Evolutionary conservation across 1,284 basidiomycete genomes (phyloP).

Genomic region (Trichosporon sp.): DNA sequence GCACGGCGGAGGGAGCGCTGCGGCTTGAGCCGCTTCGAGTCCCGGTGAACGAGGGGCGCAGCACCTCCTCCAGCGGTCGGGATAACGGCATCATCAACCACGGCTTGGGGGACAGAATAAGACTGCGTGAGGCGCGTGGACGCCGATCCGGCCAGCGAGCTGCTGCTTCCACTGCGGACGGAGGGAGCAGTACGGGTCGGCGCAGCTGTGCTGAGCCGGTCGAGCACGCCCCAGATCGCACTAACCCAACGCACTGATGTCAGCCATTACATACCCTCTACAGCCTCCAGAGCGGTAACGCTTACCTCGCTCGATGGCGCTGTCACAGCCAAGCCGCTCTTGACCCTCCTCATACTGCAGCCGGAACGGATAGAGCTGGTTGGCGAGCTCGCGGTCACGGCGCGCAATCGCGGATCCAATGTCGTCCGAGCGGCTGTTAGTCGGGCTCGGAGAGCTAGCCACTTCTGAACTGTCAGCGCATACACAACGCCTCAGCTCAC

Average conservation of each 20-base stretch:
- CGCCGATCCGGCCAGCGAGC: constrained; percentile 40
- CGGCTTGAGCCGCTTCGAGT: constrained; percentile 48
- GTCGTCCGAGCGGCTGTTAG: constrained; percentile 67
- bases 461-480: constrained; percentile 63
- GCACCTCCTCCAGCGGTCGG: constrained; percentile 47
- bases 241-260: constrained; percentile 75
- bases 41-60: constrained; percentile 45
- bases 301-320: constrained; percentile 67
- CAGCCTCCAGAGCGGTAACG: neutral
- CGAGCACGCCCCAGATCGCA: constrained; percentile 70
- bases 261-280: neutral
- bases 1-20: constrained; percentile 47
- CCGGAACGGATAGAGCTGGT: constrained; percentile 81
- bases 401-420: constrained; percentile 78
- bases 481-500: constrained; percentile 34
- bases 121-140: constrained; percentile 41
- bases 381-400: constrained; percentile 65
- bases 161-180: constrained; percentile 31
- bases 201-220: constrained; percentile 33
- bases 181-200: constrained; percentile 30
- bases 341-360: constrained; percentile 82
- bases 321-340: constrained; percentile 79
- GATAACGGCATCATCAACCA: constrained; percentile 52
- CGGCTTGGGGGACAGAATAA: constrained; percentile 17
- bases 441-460: constrained; percentile 73